These are phyloP conservation scores for Lanzia echinophila DNA, from an alignment of 2,329 filamentous ascomycete species.

Conservation along the genomic window DNA sequence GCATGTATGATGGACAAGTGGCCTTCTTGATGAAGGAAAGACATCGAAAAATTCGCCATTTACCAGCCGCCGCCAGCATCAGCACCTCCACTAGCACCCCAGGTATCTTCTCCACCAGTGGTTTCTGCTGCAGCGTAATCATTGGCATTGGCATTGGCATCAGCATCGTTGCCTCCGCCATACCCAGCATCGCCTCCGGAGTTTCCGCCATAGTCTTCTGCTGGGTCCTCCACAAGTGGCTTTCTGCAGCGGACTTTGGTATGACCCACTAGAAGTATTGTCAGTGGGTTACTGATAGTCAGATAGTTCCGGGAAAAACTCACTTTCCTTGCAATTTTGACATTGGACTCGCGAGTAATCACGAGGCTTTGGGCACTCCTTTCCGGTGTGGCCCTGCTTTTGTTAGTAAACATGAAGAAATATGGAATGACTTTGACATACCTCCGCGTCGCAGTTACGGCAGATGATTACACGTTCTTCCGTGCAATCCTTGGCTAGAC, in stretches of 20 bases:
- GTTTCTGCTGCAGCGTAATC: not conserved
- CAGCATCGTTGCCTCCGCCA: constrained; percentile 6
- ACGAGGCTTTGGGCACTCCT: constrained; percentile 50
- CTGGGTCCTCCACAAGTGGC: constrained; percentile 20
- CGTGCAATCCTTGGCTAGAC: constrained; percentile 42
- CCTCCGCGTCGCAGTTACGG: constrained; percentile 54
- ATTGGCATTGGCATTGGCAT: constrained; percentile 2
- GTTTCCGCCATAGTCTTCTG: constrained; percentile 20
- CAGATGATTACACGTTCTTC: constrained; percentile 25
- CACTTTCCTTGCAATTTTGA: constrained; percentile 45
- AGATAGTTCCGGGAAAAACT: constrained; percentile 13
- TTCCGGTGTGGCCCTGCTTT: constrained; percentile 45
- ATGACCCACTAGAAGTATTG: constrained; percentile 31
- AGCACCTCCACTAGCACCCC: not conserved
- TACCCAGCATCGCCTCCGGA: constrained; percentile 11
- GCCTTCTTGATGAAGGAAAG: not conserved
- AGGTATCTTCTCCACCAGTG: not conserved
- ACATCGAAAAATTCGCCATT: not conserved
- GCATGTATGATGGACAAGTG: not conserved
- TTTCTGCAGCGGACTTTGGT: constrained; percentile 36
- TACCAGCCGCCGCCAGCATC: not conserved
- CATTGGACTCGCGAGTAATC: constrained; percentile 53
- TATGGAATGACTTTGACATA: not conserved
- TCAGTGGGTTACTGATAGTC: constrained; percentile 9
- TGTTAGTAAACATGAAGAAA: not conserved